These are phyloP conservation scores for Borovskyia barvae DNA, from an alignment of 208 protist genomes.

Conservation along the genomic window DNA sequence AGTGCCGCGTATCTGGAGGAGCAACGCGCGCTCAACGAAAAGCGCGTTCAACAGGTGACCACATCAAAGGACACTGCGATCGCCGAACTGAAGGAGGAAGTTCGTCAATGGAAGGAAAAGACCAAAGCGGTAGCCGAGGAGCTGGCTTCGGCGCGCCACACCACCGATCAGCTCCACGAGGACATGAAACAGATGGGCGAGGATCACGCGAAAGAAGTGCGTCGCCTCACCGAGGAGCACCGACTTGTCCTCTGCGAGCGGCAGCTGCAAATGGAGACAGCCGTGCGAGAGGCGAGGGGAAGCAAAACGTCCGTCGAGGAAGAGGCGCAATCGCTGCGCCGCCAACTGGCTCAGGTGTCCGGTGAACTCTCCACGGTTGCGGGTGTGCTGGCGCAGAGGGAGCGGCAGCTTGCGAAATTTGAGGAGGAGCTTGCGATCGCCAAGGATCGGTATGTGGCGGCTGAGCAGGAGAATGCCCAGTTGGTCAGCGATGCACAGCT, in stretches of 20 bases:
- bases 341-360: constrained; percentile 58
- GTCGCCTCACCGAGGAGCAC: constrained; percentile 68
- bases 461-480: constrained; percentile 62
- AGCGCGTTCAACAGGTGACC: constrained; percentile 47
- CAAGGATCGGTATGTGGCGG: constrained; percentile 23
- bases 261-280: constrained; percentile 62
- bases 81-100: constrained; percentile 54
- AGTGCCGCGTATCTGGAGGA: constrained; percentile 30
- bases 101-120: constrained; percentile 44
- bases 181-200: constrained; percentile 40
- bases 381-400: constrained; percentile 62
- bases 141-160: constrained; percentile 43
- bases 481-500: constrained; percentile 48
- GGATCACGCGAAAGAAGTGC: constrained; percentile 61
- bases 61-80: constrained; percentile 50
- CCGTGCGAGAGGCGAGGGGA: constrained; percentile 65
- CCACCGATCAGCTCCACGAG: constrained; percentile 36
- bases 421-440: constrained; percentile 39
- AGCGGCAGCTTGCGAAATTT: constrained; percentile 43
- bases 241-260: constrained; percentile 64
- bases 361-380: constrained; percentile 70
- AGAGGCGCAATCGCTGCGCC: constrained; percentile 66
- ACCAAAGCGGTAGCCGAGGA: constrained; percentile 46
- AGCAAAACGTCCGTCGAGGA: constrained; percentile 62
- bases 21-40: constrained; percentile 47